Evolutionary conservation across 768 basidiomycete species (phyloP), one percentile per base, ranked within the genome.

Genomic region (Boletellus ananiceps): DNA sequence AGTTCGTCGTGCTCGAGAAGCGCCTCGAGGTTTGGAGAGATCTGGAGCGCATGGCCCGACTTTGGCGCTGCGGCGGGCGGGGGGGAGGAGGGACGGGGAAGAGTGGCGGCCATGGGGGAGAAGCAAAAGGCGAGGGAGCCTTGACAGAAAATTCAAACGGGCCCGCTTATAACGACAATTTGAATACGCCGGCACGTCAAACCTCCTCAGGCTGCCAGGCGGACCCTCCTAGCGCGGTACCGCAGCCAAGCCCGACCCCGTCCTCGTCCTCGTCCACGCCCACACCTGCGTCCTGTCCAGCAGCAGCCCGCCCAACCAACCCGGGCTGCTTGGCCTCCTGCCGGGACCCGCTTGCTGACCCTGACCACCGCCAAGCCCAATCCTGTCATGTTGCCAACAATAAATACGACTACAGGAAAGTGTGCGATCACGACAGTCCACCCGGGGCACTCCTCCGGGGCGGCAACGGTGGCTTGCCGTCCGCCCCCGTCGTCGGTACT

Each of bases 11-110:
- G 76, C 58, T 81, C 75, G 44, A 83, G 68, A 8, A 83, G 57
- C 21, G 81, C 82, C 52, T 83, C 77, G 40, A 82, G 74, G 55
- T 83, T 74, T 0, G 81, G 76, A 2, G 80, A 82, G 44, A 83
- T 83, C 11, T 73, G 66, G 40, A 82, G 61, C 1, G 72, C 65
- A 9, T 59, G 34, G 11, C n/a, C 23, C 0, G 54, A 11, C 21
- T 50, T 46, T 1, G 58, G 48, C 0, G 31, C 27, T 35, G 44
- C 47, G 16, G 33, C 37, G 16, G 33, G 40, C 1, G 49, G 31
- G 32, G 63, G 65, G 2, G 65, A 57, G 4, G 50, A 44, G 8
- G 61, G 15, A 25, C 63, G 65, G 0, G 59, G 55, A 12, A 61
- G 55, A 1, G 58, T 55, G n/a, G 52, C 54, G 23, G 57, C 49